Percentiles rank a stretch among this genome's conserved stretches.
Evolutionary conservation across 2,329 filamentous ascomycete species (phyloP).

Genomic region (Nigrograna mackinnonii): DNA sequence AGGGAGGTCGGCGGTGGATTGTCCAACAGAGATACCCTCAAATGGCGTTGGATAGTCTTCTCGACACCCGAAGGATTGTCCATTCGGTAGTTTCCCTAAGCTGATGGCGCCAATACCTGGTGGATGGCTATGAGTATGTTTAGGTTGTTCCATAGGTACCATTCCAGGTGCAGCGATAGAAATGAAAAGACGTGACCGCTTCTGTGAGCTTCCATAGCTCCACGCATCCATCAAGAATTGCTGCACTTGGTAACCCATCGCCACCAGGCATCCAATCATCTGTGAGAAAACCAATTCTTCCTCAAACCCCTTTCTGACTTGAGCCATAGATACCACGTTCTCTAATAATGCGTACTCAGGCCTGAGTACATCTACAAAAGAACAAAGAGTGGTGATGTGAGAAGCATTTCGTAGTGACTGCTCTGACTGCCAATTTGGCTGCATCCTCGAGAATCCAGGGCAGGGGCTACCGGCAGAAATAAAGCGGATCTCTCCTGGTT

Average conservation of each 20-base stretch:
- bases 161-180: slow-evolving; percentile 70
- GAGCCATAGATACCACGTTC: slow-evolving; percentile 72
- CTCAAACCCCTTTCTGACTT: slow-evolving; percentile 45
- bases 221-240: slow-evolving; percentile 72
- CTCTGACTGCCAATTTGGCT: slow-evolving; percentile 58
- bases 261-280: slow-evolving; percentile 72
- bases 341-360: slow-evolving; percentile 78
- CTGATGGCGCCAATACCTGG: slow-evolving; percentile 29
- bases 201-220: slow-evolving; percentile 68
- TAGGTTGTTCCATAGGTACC: slow-evolving; percentile 58
- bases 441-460: slow-evolving; percentile 72
- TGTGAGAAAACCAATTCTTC: slow-evolving; percentile 72
- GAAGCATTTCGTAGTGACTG: slow-evolving; percentile 72
- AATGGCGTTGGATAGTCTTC: slow-evolving; percentile 62
- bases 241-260: slow-evolving; percentile 75
- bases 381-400: slow-evolving; percentile 74
- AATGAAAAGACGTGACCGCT: slow-evolving; percentile 70
- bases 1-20: slow-evolving; percentile 65
- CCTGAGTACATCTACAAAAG: slow-evolving; percentile 74
- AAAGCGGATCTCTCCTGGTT: slow-evolving; percentile 67
- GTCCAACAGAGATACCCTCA: slow-evolving; percentile 54
- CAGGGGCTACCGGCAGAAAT: slow-evolving; percentile 77
- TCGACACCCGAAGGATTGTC: slow-evolving; percentile 59
- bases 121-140: slow-evolving; percentile 66
- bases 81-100: slow-evolving; percentile 54